Conservation (phyloP, 2,329 filamentous ascomycete species). For the Aspergillus sp. region DNA sequence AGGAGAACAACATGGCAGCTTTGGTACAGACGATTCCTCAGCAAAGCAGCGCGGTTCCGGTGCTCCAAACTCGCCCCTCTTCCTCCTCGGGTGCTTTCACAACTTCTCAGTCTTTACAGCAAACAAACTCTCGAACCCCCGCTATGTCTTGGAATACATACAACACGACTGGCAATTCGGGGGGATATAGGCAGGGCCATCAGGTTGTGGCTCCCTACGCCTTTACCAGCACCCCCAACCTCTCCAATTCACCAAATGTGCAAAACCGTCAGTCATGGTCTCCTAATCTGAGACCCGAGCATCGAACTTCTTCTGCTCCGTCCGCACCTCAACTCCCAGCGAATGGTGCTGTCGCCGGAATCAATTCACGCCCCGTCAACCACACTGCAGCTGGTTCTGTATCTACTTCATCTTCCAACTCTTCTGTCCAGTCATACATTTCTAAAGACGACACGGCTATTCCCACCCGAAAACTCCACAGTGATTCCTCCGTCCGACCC, state of each 20-base stretch:
- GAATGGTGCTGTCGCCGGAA: constrained; percentile 29
- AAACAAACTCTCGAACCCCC: constrained; percentile 42
- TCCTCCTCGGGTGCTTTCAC: constrained; percentile 62
- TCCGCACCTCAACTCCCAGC: constrained; percentile 42
- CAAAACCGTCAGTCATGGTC: constrained; percentile 55
- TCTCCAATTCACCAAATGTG: constrained; percentile 52
- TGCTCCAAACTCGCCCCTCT: constrained; percentile 71
- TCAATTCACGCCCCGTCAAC: constrained; percentile 38
- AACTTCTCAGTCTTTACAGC: constrained; percentile 30
- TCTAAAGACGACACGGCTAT: constrained; percentile 53
- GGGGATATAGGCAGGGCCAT: constrained; percentile 50
- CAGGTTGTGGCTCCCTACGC: constrained; percentile 74
- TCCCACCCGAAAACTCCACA: constrained; percentile 38
- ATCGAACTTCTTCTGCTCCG: constrained; percentile 56
- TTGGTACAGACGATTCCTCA: constrained; percentile 79
- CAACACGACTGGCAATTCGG: constrained; percentile 37
- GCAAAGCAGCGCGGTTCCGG: constrained; percentile 70
- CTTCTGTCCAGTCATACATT: constrained; percentile 43
- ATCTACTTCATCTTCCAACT: constrained; percentile 53
- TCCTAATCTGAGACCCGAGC: constrained; percentile 58
- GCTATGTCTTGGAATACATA: constrained; percentile 44
- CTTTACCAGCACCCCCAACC: constrained; percentile 68
- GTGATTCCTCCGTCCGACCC: constrained; percentile 41
- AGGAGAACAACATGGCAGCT: constrained; percentile 69
- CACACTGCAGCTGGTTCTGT: constrained; percentile 54